Evolutionary conservation across 352 stramenopile species (phyloP), one percentile per base, ranked within the genome.

Genomic region (Phytophthora fragariaefolia): DNA sequence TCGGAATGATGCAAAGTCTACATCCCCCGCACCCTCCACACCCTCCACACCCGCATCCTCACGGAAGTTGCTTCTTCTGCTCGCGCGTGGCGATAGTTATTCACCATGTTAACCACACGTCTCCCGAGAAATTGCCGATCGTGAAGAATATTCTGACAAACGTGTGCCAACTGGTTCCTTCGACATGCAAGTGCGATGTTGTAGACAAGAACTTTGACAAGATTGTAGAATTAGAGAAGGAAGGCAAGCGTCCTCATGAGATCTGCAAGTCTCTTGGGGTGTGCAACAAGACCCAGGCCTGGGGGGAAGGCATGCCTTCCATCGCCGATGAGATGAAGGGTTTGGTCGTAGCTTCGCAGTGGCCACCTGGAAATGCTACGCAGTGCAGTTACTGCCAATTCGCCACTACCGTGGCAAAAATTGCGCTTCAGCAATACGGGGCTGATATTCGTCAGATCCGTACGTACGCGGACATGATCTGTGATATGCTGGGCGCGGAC

Each of bases 391-490:
- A 89, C 61, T 90, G 82, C 60, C 77, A 86, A 56, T 89, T 86
- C 27, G 61, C 83, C 23, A 83, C 76, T 6, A 93, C 80, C 6
- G 56, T 91, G 20, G 48, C 88, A 4, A 79, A 89, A 49, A 73
- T 93, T 23, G 73, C 78, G n/a, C 53, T 89, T 34, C 68, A 89
- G 46, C 75, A 93, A 42, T 81, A 86, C 38, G 69, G 78, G 3
- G 61, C 81, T 1, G 70, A 91, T 45, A 74, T 93, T 13, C 58
- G 77, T 34, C 54, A 88, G 58, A 71, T 93, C 8, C 83, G 85
- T 1, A 48, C 74, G 59, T 90, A 87, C 30, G 83, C 83, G 0
- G 85, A 92, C 46, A 89, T 94, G 74, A 83, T 92, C 22, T 94
- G 86, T 46, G 76, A 82, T 62, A 82, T 91, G 58, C 73, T 94